Evolutionary conservation across 805 yeast genomes (phyloP).

Genomic region (Candida chilensis): DNA sequence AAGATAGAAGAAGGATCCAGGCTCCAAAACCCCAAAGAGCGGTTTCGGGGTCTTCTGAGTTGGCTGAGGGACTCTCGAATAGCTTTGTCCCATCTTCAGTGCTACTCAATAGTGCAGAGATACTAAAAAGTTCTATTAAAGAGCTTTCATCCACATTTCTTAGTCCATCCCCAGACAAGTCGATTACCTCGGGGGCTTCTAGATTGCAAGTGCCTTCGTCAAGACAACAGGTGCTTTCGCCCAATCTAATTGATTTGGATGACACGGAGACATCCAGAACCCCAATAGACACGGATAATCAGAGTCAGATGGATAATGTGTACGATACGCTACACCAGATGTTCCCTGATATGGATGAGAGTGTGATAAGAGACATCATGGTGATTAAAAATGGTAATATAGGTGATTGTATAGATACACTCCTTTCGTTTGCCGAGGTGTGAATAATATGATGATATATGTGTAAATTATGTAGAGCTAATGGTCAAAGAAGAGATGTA

Average conservation of each 20-base stretch:
- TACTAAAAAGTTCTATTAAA: conserved; percentile 39
- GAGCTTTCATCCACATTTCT: no score
- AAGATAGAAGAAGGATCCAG: conserved; percentile 3
- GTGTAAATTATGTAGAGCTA: no score
- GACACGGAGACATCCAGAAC: not conserved
- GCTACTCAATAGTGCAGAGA: conserved; percentile 30
- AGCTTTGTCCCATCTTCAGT: conserved; percentile 17
- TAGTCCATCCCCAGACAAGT: no score
- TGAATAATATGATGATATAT: no score
- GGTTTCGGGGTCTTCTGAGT: conserved; percentile 8
- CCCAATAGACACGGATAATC: not conserved
- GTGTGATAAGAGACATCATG: conserved; percentile 62
- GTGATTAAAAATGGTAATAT: conserved; percentile 54
- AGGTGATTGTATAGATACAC: conserved; percentile 69
- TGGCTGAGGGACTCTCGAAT: not conserved
- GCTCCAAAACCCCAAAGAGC: conserved; percentile 12
- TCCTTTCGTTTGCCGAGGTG: no score
- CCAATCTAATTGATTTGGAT: conserved; percentile 1
- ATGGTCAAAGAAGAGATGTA: no score
- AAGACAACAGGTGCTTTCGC: conserved; percentile 6
- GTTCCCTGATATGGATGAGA: conserved; percentile 69
- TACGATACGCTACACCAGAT: conserved; percentile 47
- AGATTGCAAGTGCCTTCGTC: no score
- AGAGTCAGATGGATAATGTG: conserved; percentile 11
- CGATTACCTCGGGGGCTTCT: no score